phyloP scores from a whole-genome alignment of 2,329 filamentous ascomycete genomes.

The Exophiala calicioides region DNA sequence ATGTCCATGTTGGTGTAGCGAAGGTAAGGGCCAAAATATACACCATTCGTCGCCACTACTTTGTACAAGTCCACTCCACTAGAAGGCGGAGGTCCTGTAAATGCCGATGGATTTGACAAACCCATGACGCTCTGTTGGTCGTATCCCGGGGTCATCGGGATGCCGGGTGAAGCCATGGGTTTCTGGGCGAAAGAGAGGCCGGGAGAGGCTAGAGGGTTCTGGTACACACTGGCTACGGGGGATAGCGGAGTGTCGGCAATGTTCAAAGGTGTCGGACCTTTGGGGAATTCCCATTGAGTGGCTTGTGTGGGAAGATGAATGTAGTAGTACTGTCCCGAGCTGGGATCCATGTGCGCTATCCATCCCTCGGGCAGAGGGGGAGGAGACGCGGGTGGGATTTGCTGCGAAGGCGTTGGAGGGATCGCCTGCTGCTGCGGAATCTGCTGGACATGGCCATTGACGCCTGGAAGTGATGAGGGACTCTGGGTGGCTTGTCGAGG shows the following conservation, averaged over 20 bases:
- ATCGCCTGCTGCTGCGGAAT: constrained; percentile 19
- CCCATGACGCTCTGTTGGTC: constrained; percentile 79
- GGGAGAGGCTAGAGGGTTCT: constrained; percentile 71
- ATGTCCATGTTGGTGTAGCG: constrained; percentile 97
- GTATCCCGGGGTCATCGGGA: constrained; percentile 80
- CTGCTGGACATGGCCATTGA: constrained; percentile 26
- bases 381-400: constrained; percentile 72
- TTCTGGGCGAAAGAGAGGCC: constrained; percentile 62
- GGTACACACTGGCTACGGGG: constrained; percentile 72
- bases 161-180: constrained; percentile 74
- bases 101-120: constrained; percentile 76
- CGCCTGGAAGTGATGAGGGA: constrained; percentile 32
- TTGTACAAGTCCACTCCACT: constrained; percentile 94
- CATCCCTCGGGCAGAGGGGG: constrained; percentile 95
- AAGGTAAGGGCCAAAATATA: constrained; percentile 96
- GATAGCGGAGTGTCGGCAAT: constrained; percentile 81
- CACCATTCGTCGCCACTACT: constrained; percentile 87
- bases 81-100: constrained; percentile 82
- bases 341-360: constrained; percentile 95
- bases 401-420: constrained; percentile 35
- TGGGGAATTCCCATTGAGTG: constrained; percentile 98
- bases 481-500: constrained; percentile 51
- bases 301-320: constrained; percentile 94
- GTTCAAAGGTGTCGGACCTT: constrained; percentile 86
- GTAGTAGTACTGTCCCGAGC: constrained; percentile 97